Percentiles rank a stretch among this genome's conserved stretches.
Conservation (phyloP, 2,329 filamentous ascomycete genomes). For the Clarireedia monteithiana region DNA sequence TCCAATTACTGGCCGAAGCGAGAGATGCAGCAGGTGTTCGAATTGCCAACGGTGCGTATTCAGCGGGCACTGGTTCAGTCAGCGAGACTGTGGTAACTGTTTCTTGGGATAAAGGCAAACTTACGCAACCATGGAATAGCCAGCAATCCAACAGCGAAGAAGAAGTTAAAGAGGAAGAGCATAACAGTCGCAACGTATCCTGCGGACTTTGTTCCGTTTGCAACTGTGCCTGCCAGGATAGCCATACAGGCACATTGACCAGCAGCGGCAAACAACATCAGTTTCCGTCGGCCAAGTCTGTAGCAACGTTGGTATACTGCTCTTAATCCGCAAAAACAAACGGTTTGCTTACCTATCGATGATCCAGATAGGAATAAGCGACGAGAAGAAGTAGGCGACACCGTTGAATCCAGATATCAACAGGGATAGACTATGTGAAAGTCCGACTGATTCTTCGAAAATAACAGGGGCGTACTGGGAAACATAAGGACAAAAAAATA, state of each 20-base stretch:
- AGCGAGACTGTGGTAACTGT: constrained; percentile 35
- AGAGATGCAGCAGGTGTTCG: constrained; percentile 22
- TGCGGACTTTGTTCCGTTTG: constrained; percentile 21
- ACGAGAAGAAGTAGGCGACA: background rate
- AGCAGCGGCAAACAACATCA: constrained; percentile 64
- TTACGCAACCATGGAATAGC: constrained; percentile 42
- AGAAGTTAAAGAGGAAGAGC: constrained; percentile 26
- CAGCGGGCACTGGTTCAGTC: constrained; percentile 43
- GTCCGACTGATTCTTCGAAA: constrained; percentile 40
- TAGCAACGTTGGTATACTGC: background rate
- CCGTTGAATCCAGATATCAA: constrained; percentile 45
- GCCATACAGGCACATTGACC: constrained; percentile 60
- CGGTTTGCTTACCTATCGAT: background rate
- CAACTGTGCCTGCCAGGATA: constrained; percentile 35
- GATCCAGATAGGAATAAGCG: background rate
- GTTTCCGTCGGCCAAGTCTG: constrained; percentile 55
- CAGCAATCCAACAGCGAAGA: constrained; percentile 34
- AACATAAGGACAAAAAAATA: background rate
- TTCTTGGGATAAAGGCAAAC: constrained; percentile 33
- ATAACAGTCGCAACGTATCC: constrained; percentile 34
- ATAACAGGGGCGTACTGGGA: constrained; percentile 38
- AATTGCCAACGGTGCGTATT: constrained; percentile 35
- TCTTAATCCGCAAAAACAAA: no score
- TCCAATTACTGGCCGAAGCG: constrained; percentile 41
- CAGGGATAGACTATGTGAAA: constrained; percentile 39